phyloP scores from a whole-genome alignment of 1,139 yeast species.

The Candida sanyaensis region DNA sequence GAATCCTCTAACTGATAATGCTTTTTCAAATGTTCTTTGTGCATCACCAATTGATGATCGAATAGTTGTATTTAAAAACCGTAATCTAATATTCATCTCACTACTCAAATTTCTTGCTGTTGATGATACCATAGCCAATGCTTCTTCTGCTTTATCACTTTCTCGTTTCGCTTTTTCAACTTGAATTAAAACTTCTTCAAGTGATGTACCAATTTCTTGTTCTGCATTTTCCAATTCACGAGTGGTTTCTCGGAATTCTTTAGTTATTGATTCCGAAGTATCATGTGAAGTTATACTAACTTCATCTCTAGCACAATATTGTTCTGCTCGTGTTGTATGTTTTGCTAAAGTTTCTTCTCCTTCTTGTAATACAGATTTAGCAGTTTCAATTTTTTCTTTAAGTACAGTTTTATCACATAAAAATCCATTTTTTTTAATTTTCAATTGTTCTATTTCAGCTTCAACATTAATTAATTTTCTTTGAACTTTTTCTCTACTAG shows the following conservation, averaged over 20 bases:
- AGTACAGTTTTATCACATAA: constrained; percentile 12
- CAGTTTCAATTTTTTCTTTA: constrained; percentile 13
- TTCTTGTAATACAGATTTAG: constrained; percentile 16
- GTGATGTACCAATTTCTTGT: constrained; percentile 31
- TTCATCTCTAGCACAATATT: constrained; percentile 31
- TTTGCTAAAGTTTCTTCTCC: constrained; percentile 23
- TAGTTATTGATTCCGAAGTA: constrained; percentile 36
- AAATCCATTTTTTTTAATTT: constrained; percentile 14
- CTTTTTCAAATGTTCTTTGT: constrained; percentile 51
- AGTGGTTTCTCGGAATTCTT: constrained; percentile 34
- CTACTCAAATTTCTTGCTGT: constrained; percentile 26
- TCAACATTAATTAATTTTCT: constrained; percentile 15
- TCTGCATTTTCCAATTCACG: constrained; percentile 41
- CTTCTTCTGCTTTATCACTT: constrained; percentile 31
- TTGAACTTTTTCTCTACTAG: constrained; percentile 2
- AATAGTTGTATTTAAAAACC: constrained; percentile 51
- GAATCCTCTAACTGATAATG: constrained; percentile 70
- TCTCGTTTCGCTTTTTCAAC: constrained; percentile 24
- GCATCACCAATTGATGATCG: constrained; percentile 35
- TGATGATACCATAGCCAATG: constrained; percentile 23
- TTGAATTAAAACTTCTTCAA: constrained; percentile 41
- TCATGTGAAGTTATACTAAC: constrained; percentile 31
- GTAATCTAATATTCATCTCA: constrained; percentile 50
- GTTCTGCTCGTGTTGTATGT: constrained; percentile 29
- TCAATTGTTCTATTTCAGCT: constrained; percentile 12